phyloP scores from a whole-genome alignment of 2,329 filamentous ascomycete species.

The Neofusicoccum cordaticola region DNA sequence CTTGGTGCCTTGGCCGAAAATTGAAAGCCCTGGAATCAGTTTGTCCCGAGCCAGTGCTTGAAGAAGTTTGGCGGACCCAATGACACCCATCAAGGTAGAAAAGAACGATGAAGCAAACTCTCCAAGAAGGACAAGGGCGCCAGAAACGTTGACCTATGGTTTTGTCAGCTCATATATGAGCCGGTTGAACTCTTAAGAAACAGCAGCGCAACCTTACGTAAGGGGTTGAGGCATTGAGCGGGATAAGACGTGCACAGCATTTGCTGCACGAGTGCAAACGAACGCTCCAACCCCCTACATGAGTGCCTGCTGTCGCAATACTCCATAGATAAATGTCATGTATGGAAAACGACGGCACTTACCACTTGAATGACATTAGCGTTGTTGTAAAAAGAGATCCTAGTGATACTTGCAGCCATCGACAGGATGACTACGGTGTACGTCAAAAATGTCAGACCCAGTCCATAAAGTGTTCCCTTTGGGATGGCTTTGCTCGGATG shows the following conservation, averaged over 20 bases:
- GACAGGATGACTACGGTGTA: constrained; percentile 76
- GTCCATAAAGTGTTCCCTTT: constrained; percentile 75
- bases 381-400: constrained; percentile 69
- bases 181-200: background rate
- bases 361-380: constrained; percentile 75
- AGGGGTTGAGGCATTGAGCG: no score
- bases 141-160: constrained; percentile 67
- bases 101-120: constrained; percentile 83
- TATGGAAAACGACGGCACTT: constrained; percentile 24
- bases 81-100: constrained; percentile 82
- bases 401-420: constrained; percentile 72
- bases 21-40: constrained; percentile 69
- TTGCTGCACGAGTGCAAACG: no score
- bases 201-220: no score
- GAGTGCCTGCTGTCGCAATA: no score
- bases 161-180: background rate
- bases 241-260: no score
- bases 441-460: constrained; percentile 70
- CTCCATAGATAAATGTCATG: no score
- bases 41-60: constrained; percentile 79
- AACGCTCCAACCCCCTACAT: no score
- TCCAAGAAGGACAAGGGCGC: constrained; percentile 70
- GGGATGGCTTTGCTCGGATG: constrained; percentile 83
- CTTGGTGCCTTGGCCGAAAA: constrained; percentile 72
- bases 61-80: constrained; percentile 79